These are phyloP conservation scores for Beauveria asiatica DNA, from an alignment of 2,329 filamentous ascomycete species.

Conservation along the genomic window DNA sequence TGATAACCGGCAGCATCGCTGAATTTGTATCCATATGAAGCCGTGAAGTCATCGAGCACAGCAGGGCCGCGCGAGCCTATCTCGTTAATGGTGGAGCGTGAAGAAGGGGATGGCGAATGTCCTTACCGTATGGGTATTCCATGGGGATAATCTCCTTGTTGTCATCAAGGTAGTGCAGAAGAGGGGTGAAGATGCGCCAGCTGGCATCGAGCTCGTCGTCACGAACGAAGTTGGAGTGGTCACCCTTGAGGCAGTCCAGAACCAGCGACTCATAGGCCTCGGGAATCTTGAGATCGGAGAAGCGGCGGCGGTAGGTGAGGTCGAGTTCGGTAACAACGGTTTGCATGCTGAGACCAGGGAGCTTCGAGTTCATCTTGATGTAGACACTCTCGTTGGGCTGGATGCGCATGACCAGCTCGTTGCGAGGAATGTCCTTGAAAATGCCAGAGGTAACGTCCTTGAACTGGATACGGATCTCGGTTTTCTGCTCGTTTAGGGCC, in stretches of 20 bases:
- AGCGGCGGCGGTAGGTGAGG: constrained; percentile 92
- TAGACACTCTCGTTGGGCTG: constrained; percentile 99
- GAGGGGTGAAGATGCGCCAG: constrained; percentile 97
- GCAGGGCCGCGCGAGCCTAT: constrained; percentile 91
- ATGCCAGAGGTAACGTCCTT: constrained; percentile 99
- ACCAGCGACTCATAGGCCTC: constrained; percentile 98
- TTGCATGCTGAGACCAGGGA: constrained; percentile 97
- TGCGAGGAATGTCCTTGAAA: constrained; percentile 98
- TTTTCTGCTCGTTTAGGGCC: constrained; percentile 98
- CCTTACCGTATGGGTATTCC: constrained; percentile 97
- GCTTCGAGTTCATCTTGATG: constrained; percentile 99
- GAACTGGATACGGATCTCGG: constrained; percentile 97
- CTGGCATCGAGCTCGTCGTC: constrained; percentile 94
- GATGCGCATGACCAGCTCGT: constrained; percentile 98
- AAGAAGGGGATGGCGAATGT: not conserved
- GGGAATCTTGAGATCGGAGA: constrained; percentile 98
- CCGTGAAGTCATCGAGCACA: constrained; percentile 95
- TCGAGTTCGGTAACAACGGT: constrained; percentile 98
- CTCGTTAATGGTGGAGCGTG: constrained; percentile 15
- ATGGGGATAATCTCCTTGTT: constrained; percentile 99
- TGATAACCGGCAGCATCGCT: constrained; percentile 93
- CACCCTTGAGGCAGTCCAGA: constrained; percentile 93
- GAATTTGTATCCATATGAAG: constrained; percentile 98
- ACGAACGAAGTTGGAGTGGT: constrained; percentile 98
- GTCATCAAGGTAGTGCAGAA: constrained; percentile 95